Base-by-base conservation (phyloP, 495 filamentous ascomycete species). In the Staphylotrichum tortipilum region DNA sequence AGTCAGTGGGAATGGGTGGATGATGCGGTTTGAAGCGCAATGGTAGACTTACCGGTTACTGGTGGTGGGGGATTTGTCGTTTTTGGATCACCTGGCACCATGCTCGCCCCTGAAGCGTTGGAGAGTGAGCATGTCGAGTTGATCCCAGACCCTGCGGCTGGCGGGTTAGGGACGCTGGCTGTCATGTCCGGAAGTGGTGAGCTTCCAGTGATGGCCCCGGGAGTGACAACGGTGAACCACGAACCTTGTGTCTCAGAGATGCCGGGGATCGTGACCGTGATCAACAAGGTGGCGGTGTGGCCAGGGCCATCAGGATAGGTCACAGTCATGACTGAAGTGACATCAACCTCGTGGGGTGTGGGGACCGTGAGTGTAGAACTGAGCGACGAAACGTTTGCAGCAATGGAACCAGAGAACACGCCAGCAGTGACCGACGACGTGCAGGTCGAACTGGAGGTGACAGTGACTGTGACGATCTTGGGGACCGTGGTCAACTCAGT, bases 251-350 rank as follows among this genome's bases (percentile, higher is more conserved):
- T 36, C 31, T 26, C 52, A 11, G 54, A 28, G 7, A 41, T 34
- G 15, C 47, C 36, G 0, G 61, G 59, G 24, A 60, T 46, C 9
- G 61, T 62, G 50, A 64, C 29, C 8, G 59, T 57, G 26, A 62
- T 18, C 23, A 61, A 40, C 1, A 57, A 18, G 7, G 59, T 62
- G 26, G 53, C 44, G 3, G 60, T 53, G 39, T 54, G 42, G 30
- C 39, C 43, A 12, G 44, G 47, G 15, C 61, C 59, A 15, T 59
- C 56, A 2, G 61, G 59, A 19, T 56, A 56, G 9, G 59, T 62
- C 46, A 64, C 23, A 21, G 56, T 56, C 8, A 62, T 17, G 10
- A 60, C 44, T 7, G 60, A 53, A 4, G 43, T 55, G 29, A 45
- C 35, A 33, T 37, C 15, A 34, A 22, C 37, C 4, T 15, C 37